Conservation (phyloP, 345 rosid genomes). For the Anastatica hierochuntica region DNA sequence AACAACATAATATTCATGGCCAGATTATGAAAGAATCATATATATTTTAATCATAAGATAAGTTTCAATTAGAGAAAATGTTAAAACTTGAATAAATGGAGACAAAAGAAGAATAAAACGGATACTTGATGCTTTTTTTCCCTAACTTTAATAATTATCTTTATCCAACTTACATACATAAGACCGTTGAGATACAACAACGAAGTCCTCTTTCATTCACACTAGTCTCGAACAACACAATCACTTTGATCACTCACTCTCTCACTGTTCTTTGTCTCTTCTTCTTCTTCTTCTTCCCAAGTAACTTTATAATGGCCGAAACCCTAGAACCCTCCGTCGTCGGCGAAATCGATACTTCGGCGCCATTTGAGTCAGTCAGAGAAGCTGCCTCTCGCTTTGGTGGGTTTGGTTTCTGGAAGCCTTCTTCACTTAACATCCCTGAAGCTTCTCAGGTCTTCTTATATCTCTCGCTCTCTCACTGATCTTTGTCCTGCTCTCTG, state of each 20-base stretch:
- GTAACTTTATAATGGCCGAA: conserved; percentile 21
- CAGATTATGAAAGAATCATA: background rate
- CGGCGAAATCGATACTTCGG: conserved; percentile 80
- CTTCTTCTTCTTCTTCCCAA: background rate
- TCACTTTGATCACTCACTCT: conserved; percentile 6
- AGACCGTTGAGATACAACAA: conserved; percentile 7
- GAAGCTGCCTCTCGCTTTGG: conserved; percentile 85
- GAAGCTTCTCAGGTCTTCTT: conserved; percentile 29
- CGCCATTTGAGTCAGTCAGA: conserved; percentile 89
- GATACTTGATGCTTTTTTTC: no score
- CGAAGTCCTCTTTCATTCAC: conserved; percentile 21
- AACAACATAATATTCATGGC: background rate
- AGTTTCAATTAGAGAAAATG: background rate
- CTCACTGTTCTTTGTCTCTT: background rate
- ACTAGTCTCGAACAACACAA: conserved; percentile 14
- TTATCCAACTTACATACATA: background rate
- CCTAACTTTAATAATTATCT: conserved; percentile 10
- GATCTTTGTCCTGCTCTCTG: background rate
- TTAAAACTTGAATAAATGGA: background rate
- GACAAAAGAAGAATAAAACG: conserved; percentile 12
- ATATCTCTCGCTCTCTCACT: background rate
- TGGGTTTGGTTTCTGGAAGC: conserved; percentile 90
- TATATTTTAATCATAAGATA: no score
- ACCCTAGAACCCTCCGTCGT: conserved; percentile 23
- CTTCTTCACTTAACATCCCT: conserved; percentile 32